Evolutionary conservation across 805 yeast genomes (phyloP).

Genomic region (Wickerhamiella lipophila): DNA sequence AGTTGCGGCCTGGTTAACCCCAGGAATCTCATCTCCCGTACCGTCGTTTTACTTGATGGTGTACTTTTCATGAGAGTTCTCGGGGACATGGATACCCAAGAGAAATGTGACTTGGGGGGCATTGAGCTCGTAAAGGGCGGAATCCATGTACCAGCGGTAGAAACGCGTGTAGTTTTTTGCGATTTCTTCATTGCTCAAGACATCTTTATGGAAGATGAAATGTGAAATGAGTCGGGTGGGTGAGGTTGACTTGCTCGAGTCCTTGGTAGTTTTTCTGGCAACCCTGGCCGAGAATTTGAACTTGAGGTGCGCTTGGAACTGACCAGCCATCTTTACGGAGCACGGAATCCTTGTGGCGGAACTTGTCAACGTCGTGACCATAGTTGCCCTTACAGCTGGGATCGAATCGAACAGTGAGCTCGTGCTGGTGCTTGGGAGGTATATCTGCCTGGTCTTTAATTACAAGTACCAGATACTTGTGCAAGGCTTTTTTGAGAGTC

Average conservation of each 20-base stretch:
- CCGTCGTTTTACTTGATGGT: slow-evolving; percentile 55
- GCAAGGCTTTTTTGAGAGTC: slow-evolving; percentile 48
- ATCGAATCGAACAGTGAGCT: slow-evolving; percentile 65
- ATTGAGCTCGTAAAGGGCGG: slow-evolving; percentile 72
- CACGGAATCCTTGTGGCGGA: slow-evolving; percentile 52
- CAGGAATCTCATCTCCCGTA: slow-evolving; percentile 48
- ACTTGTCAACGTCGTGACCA: slow-evolving; percentile 68
- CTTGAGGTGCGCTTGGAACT: slow-evolving; percentile 76
- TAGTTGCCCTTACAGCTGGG: slow-evolving; percentile 57
- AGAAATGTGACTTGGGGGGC: slow-evolving; percentile 82
- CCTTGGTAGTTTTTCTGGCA: slow-evolving; percentile 44
- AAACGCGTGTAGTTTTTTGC: slow-evolving; percentile 56
- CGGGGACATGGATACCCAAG: slow-evolving; percentile 71
- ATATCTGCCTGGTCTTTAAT: slow-evolving; percentile 60
- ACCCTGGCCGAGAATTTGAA: slow-evolving; percentile 82
- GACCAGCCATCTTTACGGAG: slow-evolving; percentile 69
- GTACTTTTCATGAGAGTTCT: slow-evolving; percentile 37
- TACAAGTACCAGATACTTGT: slow-evolving; percentile 56
- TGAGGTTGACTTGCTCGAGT: slow-evolving; percentile 42
- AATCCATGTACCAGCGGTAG: slow-evolving; percentile 90
- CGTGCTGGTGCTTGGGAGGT: slow-evolving; percentile 62
- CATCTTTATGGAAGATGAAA: slow-evolving; percentile 59
- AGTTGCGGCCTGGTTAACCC: slow-evolving; percentile 58
- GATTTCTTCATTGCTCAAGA: slow-evolving; percentile 52
- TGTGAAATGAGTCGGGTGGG: slow-evolving; percentile 81